These are phyloP conservation scores for Aspergillus udagawae DNA, from an alignment of 2,329 filamentous ascomycete genomes.

Conservation along the genomic window DNA sequence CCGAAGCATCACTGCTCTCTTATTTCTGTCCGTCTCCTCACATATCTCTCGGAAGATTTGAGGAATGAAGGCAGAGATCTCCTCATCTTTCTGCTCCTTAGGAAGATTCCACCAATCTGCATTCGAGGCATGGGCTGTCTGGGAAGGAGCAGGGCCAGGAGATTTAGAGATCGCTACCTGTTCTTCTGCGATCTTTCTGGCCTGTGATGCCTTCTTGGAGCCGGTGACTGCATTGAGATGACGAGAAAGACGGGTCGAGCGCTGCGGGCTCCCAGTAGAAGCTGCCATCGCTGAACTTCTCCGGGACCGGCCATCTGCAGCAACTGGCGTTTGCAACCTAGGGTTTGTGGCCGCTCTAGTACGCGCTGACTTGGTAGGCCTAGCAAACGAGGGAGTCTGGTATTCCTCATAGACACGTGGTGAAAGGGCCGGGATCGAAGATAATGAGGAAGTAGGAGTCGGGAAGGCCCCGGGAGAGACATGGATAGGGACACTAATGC, in stretches of 20 bases:
- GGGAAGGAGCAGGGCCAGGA: background rate
- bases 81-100: background rate
- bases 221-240: background rate
- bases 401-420: background rate
- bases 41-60: background rate
- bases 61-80: background rate
- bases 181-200: background rate
- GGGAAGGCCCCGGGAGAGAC: background rate
- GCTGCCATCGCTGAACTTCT: conserved; percentile 7
- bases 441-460: conserved; percentile 1
- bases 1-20: background rate
- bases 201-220: background rate
- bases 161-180: background rate
- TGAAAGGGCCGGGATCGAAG: background rate
- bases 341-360: conserved; percentile 9
- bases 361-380: conserved; percentile 15
- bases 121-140: background rate
- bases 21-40: background rate
- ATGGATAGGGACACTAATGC: conserved; percentile 3
- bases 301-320: conserved; percentile 4
- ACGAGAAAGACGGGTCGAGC: background rate
- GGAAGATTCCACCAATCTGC: background rate
- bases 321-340: background rate
- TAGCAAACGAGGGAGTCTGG: conserved; percentile 13
- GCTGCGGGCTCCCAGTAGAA: conserved; percentile 17